A percentile compares a stretch with the other conserved stretches of the same genome.
These are phyloP conservation scores for Austropuccinia psidii DNA, from an alignment of 1,284 basidiomycete species.

Conservation along the genomic window DNA sequence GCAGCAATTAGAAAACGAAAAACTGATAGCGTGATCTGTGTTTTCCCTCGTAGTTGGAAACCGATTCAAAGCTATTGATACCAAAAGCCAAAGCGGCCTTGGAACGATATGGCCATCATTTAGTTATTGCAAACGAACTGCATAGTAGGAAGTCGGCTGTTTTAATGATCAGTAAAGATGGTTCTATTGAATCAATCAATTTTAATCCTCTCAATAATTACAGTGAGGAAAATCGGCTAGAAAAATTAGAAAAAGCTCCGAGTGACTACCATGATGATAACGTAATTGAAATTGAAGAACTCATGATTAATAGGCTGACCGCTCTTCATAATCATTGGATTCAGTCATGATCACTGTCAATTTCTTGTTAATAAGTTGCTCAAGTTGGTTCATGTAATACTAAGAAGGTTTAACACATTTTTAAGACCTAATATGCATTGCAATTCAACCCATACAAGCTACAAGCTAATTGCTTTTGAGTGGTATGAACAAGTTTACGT, in stretches of 20 bases:
- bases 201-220: no score
- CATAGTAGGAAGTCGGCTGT: slow-evolving; percentile 82
- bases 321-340: slow-evolving; percentile 16
- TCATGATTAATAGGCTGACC: background rate
- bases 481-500: no score
- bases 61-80: slow-evolving; percentile 70
- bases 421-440: no score
- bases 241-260: background rate
- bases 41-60: slow-evolving; percentile 85
- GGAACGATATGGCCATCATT: slow-evolving; percentile 89
- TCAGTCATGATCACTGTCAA: background rate
- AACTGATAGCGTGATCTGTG: no score
- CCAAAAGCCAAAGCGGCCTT: slow-evolving; percentile 84
- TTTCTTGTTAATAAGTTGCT: no score
- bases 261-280: background rate
- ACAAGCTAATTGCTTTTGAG: no score
- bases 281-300: slow-evolving; percentile 23
- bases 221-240: background rate
- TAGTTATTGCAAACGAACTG: slow-evolving; percentile 92
- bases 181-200: background rate
- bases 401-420: no score
- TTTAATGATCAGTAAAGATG: slow-evolving; percentile 61
- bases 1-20: no score
- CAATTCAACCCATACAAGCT: no score
- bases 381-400: no score